Base-by-base conservation (phyloP, 805 yeast genomes). In the Blastobotrys chiropterorum region DNA sequence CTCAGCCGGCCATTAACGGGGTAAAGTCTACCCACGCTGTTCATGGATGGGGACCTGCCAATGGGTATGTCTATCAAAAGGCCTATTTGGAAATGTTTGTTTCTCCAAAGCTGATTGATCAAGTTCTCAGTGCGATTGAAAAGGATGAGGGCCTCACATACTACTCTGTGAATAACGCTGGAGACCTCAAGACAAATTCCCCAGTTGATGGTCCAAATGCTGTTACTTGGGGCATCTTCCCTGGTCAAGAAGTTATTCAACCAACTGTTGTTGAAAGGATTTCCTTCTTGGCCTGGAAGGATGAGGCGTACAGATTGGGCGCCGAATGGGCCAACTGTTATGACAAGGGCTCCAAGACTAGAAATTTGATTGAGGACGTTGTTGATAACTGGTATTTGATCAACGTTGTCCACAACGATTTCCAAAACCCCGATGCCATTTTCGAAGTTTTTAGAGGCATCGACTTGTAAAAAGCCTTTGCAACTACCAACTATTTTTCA, bases 181-280 rank as follows among this genome's bases (percentile, higher is more conserved):
- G 80, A 2, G 81, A 78, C 43, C 72, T 90, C 50, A 56, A 59
- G 16, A 80, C 95, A 47, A 90, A 90, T 67, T 81, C 89, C 46
- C 77, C 77, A 20, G 82, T 79, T 44, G 87, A 83, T 53, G 85
- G 82, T 56, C 90, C 95, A 57, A 90, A 88, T 64, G 97, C 98
- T 6, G 97, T 92, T 52, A 92, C 98, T 16, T 92, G 98, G 98
- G 98, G 98, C 57, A 89, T 90, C 51, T 90, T 88, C 81, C 97
- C 98, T 22, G 96, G 96, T 39, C 85, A 85, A 64, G 97, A 92
- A 71, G 86, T 92, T 50, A 76, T 88, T 57, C 98, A 92, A 72
- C 97, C 98, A 49, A 92, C 98, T 0, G 89, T 92, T 66, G 97
- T 92, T 17, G 98, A 92, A 67, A 85, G 83, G 63, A 81, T 83